Conservation (phyloP, 208 protist species). For the Leishmania arabica region DNA sequence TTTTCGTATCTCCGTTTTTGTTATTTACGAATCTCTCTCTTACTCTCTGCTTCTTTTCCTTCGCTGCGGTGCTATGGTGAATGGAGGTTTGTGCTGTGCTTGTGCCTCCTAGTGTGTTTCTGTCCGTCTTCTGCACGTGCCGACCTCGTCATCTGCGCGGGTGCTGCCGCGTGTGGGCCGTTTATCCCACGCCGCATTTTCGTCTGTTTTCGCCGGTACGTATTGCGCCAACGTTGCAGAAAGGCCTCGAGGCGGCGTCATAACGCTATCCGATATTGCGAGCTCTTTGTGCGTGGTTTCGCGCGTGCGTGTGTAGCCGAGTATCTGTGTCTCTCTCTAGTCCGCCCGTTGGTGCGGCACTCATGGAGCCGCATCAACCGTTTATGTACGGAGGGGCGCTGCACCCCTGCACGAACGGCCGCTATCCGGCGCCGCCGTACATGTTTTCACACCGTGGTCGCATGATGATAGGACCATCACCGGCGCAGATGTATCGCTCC, state of each 20-base stretch:
- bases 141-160: not conserved
- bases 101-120: not conserved
- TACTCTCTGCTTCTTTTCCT: conserved; percentile 10
- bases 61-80: not conserved
- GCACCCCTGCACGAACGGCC: conserved; percentile 15
- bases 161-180: not conserved
- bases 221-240: not conserved
- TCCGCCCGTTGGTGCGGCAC: not conserved
- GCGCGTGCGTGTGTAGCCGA: not conserved
- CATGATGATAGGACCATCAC: conserved; percentile 16
- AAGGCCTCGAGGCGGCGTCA: not conserved
- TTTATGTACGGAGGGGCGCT: conserved; percentile 25
- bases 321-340: not conserved
- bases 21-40: not conserved
- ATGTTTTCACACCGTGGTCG: conserved; percentile 16
- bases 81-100: not conserved
- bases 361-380: conserved; percentile 26
- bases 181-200: not conserved
- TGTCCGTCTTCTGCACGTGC: not conserved
- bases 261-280: not conserved
- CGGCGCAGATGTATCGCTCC: conserved; percentile 15
- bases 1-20: not conserved
- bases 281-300: not conserved
- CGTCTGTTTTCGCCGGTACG: not conserved
- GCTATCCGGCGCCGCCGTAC: conserved; percentile 17